Evolutionary conservation across 331 rosid species (phyloP), one percentile per base, ranked within the genome.

Genomic region (Stylosanthes scabra): DNA sequence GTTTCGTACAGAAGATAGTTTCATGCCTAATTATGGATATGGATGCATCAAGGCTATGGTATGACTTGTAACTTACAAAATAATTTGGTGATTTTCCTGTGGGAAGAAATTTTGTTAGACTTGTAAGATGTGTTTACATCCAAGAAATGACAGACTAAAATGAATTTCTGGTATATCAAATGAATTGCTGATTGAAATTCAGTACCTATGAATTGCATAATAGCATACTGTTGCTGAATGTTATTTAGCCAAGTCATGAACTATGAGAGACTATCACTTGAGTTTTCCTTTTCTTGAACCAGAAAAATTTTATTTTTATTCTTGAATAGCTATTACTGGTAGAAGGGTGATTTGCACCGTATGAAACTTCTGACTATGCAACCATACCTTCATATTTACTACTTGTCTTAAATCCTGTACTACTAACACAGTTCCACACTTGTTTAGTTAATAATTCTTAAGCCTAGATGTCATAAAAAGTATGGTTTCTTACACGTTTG

Each of bases 31-130:
- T 81, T 77, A 70, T 64, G 82, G 60, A 66, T 71, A 81, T 81
- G 75, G 86, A 68, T 83, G 70, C 85, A 49, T 83, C 66, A 42
- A 59, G 57, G 80, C 72, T 31, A 72, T 68, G 84, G 76, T 81
- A 73, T 76, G 80, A 59, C 34, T 57, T 78, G 58, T 66, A 59
- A 75, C 40, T 46, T 41, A 13, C 52, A 59, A 61, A 49, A 69
- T 34, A 34, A 58, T 49, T 67, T 59, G 61, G 65, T 72, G 75
- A 76, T 75, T 80, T 79, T 79, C 54, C 58, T 81, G 44, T 47
- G 44, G 4, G 56, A 41, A 59, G 12, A 47, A 27, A 54, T 42
- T 5, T 16, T 52, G 45, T 66, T 70, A 12, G 59, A 47, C 52
- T 34, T 60, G 0, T 66, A 61, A 39, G 40, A 40, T 49, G 25